Conservation (phyloP, 1,139 yeast species). For the Zygoascus hellenicus region DNA sequence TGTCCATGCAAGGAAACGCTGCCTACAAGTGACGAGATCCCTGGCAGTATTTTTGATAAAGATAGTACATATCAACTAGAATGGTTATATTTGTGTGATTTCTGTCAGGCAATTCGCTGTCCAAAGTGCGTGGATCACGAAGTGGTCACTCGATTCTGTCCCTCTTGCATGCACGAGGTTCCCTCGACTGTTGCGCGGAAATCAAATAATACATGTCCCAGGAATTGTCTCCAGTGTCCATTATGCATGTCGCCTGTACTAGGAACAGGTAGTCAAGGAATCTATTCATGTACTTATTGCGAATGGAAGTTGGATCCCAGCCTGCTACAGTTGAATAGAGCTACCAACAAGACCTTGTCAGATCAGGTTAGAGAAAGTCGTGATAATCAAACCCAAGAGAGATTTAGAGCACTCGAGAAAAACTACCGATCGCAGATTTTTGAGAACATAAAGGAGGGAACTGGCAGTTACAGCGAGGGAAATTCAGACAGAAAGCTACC, state of each 20-base stretch:
- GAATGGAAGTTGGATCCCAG: slow-evolving; percentile 18
- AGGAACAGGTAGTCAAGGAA: slow-evolving; percentile 12
- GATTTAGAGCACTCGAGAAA: slow-evolving; percentile 5
- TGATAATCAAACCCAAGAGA: background rate
- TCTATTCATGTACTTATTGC: slow-evolving; percentile 23
- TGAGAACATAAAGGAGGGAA: background rate
- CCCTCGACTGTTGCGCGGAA: slow-evolving; percentile 24
- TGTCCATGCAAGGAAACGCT: slow-evolving; percentile 16
- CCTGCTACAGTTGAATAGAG: slow-evolving; percentile 12
- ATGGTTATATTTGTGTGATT: slow-evolving; percentile 27
- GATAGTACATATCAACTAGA: slow-evolving; percentile 17
- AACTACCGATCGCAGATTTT: background rate
- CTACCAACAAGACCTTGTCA: slow-evolving; percentile 13
- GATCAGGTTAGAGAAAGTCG: slow-evolving; percentile 14
- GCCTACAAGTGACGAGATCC: background rate
- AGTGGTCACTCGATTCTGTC: slow-evolving; percentile 26
- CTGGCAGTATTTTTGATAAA: slow-evolving; percentile 12
- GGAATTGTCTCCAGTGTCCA: slow-evolving; percentile 29
- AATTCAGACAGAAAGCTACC: slow-evolving; percentile 17
- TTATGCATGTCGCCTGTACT: slow-evolving; percentile 18
- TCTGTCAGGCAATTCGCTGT: slow-evolving; percentile 25
- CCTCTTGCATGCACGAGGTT: slow-evolving; percentile 27
- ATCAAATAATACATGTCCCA: slow-evolving; percentile 23
- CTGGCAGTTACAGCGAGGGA: no score
- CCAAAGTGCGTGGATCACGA: slow-evolving; percentile 27